These are phyloP conservation scores for Botrytis porri DNA, from an alignment of 2,329 filamentous ascomycete species.

Conservation along the genomic window DNA sequence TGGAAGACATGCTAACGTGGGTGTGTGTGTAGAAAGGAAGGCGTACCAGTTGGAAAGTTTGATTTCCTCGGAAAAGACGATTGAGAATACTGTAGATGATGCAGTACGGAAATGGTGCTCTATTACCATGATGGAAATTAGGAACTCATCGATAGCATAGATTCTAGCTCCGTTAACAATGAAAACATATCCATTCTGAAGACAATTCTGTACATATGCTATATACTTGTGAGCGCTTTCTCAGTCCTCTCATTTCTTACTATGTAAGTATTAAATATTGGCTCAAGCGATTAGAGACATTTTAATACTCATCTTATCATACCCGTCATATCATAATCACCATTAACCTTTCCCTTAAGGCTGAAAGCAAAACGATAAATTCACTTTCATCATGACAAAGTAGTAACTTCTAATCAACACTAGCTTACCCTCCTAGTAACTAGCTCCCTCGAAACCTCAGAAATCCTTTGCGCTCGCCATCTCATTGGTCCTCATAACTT, in stretches of 20 bases:
- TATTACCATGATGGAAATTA: background rate
- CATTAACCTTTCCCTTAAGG: background rate
- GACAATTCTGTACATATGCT: background rate
- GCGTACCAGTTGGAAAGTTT: constrained; percentile 58
- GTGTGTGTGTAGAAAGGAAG: constrained; percentile 35
- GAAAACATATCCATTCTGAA: background rate
- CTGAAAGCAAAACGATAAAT: background rate
- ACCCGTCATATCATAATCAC: background rate
- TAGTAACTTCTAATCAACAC: background rate
- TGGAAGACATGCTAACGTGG: background rate
- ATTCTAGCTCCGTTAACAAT: background rate
- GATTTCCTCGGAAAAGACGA: constrained; percentile 46
- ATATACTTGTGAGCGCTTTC: background rate
- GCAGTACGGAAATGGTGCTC: background rate
- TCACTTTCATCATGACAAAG: background rate
- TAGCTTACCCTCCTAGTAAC: background rate
- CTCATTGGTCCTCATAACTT: background rate
- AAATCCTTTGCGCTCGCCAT: background rate
- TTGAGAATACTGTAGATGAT: background rate
- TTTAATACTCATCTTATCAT: background rate
- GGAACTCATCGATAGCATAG: background rate
- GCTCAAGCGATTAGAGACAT: background rate
- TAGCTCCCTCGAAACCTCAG: background rate
- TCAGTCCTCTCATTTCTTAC: background rate
- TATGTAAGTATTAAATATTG: background rate